phyloP scores from a whole-genome alignment of 2,329 filamentous ascomycete genomes.

The Ceratocystis eucalypticola region DNA sequence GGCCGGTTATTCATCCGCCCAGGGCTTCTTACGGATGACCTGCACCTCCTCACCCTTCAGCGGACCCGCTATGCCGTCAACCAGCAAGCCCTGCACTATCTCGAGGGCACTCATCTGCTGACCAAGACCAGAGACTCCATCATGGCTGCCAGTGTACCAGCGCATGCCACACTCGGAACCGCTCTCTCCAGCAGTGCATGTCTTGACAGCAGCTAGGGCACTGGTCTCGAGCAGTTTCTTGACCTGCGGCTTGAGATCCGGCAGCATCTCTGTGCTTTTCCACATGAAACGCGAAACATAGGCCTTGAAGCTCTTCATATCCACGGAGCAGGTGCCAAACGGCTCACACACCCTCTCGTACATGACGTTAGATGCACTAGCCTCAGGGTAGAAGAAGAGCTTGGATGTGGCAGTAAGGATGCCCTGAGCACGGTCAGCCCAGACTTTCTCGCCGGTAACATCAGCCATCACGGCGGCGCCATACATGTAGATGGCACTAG shows the following conservation, averaged over 20 bases:
- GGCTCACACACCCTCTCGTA: constrained; percentile 54
- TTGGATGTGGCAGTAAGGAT: constrained; percentile 38
- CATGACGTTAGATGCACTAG: constrained; percentile 46
- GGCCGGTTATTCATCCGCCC: not conserved
- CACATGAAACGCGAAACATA: constrained; percentile 53
- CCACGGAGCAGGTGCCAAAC: constrained; percentile 41
- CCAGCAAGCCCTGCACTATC: constrained; percentile 46
- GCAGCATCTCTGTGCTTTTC: constrained; percentile 42
- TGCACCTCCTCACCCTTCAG: constrained; percentile 36
- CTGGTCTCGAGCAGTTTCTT: constrained; percentile 36
- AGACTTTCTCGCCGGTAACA: constrained; percentile 38
- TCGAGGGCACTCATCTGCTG: constrained; percentile 54
- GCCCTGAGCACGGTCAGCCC: constrained; percentile 39
- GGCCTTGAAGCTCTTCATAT: constrained; percentile 56
- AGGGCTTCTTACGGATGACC: constrained; percentile 27
- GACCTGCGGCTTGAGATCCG: constrained; percentile 38
- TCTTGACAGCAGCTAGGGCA: constrained; percentile 40
- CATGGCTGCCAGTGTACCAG: constrained; percentile 47
- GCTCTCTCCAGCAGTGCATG: constrained; percentile 42
- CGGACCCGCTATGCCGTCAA: constrained; percentile 32
- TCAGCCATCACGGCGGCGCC: constrained; percentile 53
- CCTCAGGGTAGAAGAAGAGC: constrained; percentile 41
- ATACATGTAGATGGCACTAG: constrained; percentile 51
- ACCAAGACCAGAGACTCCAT: constrained; percentile 42
- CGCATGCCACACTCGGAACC: constrained; percentile 45